Percentiles rank a stretch among this genome's conserved stretches.
Conservation (phyloP, 495 filamentous ascomycete species). For the Lasiosphaeris hirsuta region DNA sequence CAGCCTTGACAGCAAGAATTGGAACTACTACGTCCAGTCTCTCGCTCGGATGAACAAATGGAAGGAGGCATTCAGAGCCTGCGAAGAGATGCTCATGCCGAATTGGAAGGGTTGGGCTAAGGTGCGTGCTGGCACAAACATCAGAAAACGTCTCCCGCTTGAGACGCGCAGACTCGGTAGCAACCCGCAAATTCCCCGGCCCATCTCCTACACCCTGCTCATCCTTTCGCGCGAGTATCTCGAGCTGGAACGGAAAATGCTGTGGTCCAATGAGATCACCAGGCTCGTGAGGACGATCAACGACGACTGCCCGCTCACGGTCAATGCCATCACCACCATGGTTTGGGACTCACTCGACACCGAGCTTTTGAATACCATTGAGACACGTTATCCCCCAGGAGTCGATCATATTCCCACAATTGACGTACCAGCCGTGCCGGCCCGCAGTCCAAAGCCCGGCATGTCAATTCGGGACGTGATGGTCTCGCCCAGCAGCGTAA, state of each 20-base stretch:
- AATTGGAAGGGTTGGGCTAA: constrained; percentile 68
- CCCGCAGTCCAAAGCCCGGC: too few species aligned
- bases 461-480: too few species aligned
- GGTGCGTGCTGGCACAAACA: constrained; percentile 17
- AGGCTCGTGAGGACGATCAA: constrained; percentile 23
- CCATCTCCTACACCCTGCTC: constrained; percentile 38
- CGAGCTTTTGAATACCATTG: too few species aligned
- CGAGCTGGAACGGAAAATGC: constrained; percentile 33
- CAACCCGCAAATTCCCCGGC: constrained; percentile 32
- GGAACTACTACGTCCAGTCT: constrained; percentile 57
- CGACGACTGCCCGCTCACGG: constrained; percentile 23
- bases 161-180: constrained; percentile 32
- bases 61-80: constrained; percentile 58
- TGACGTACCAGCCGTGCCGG: too few species aligned
- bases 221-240: constrained; percentile 38
- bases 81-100: constrained; percentile 71
- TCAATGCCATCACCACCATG: constrained; percentile 41
- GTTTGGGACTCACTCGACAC: background rate
- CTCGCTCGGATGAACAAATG: constrained; percentile 43
- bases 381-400: too few species aligned
- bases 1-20: constrained; percentile 57
- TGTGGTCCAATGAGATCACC: constrained; percentile 32
- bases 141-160: constrained; percentile 30
- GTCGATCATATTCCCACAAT: too few species aligned
- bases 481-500: too few species aligned